Base-by-base conservation (phyloP, 805 yeast species). In the Barnettozyma californica region DNA sequence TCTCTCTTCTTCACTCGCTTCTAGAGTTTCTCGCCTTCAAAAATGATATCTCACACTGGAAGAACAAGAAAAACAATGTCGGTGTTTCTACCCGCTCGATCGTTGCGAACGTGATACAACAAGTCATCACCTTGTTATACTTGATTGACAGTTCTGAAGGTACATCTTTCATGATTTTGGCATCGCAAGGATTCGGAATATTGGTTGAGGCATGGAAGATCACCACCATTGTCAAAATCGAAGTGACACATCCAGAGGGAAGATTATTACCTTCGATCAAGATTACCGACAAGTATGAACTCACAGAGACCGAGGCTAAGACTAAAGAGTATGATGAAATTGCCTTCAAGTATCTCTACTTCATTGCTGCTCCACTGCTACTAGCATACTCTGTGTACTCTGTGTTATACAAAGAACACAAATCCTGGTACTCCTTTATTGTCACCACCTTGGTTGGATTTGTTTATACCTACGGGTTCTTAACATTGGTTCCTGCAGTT, bases 151-250 rank as follows among this genome's bases (percentile, higher is more conserved):
- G 66, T 52, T 65, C 64, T 40, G 73, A 70, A 19, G 65, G 66
- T 13, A 68, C 74, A 11, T 67, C 71, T 27, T 64, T 56, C 47
- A 66, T 69, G 71, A 61, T 71, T 40, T 53, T 68, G 43, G 50
- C 61, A 5, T 58, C 68, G 1, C 73, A 68, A 49, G 71, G 71
- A 5, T 36, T 67, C 42, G 69, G 71, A 20, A 68, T 71, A 31
- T 39, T 66, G 11, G 64, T 71, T 9, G 75, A 71, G 51, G 72
- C 73, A 7, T 71, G 74, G 74, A 69, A 69, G 53, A 66, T 69
- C 46, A 68, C 71, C 27, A 69, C 70, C 31, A 63, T 66, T 20
- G 58, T 67, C 4, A 65, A 68, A 35, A 49, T 69, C 45, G 59
- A 58, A 35, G 14, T 65, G 13, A 34, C 18, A 23, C 16, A 20